A percentile compares a stretch with the other conserved stretches of the same genome.
Conservation (phyloP, 768 basidiomycete genomes). For the Lentinula guzmanii region DNA sequence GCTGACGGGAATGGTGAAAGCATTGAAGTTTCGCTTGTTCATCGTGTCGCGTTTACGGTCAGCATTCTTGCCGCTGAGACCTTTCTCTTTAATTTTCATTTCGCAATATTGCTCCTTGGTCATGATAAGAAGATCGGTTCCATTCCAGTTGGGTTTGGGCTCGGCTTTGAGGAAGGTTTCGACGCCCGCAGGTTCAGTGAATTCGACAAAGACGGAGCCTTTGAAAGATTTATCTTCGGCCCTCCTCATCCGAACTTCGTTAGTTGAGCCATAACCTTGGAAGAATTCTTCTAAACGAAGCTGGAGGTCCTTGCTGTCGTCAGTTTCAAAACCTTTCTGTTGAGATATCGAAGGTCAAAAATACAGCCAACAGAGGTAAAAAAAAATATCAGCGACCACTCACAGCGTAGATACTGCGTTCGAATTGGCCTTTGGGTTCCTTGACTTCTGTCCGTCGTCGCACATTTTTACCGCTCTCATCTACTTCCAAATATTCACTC, state of each 20-base stretch:
- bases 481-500: slow-evolving; percentile 61
- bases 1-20: slow-evolving; percentile 40
- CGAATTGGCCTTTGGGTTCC: slow-evolving; percentile 72
- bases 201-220: slow-evolving; percentile 95
- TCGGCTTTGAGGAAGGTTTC: slow-evolving; percentile 76
- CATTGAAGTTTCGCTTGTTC: slow-evolving; percentile 62
- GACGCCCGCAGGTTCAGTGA: slow-evolving; percentile 60
- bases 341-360: neutral
- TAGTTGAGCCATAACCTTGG: slow-evolving; percentile 66
- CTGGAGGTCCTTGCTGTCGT: slow-evolving; percentile 60
- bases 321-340: slow-evolving; percentile 81
- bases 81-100: slow-evolving; percentile 96
- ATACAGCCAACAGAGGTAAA: neutral
- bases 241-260: slow-evolving; percentile 85
- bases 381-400: slow-evolving; percentile 24
- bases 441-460: slow-evolving; percentile 71
- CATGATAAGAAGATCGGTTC: slow-evolving; percentile 74
- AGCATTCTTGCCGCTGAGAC: slow-evolving; percentile 70
- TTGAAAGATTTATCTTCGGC: slow-evolving; percentile 85
- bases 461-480: slow-evolving; percentile 66
- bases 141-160: slow-evolving; percentile 78
- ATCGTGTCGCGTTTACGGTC: slow-evolving; percentile 53
- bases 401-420: slow-evolving; percentile 86
- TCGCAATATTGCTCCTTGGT: slow-evolving; percentile 90
- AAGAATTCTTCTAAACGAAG: slow-evolving; percentile 76